Conservation (phyloP, 140 eudicot species). For the Flaveria floridana region DNA sequence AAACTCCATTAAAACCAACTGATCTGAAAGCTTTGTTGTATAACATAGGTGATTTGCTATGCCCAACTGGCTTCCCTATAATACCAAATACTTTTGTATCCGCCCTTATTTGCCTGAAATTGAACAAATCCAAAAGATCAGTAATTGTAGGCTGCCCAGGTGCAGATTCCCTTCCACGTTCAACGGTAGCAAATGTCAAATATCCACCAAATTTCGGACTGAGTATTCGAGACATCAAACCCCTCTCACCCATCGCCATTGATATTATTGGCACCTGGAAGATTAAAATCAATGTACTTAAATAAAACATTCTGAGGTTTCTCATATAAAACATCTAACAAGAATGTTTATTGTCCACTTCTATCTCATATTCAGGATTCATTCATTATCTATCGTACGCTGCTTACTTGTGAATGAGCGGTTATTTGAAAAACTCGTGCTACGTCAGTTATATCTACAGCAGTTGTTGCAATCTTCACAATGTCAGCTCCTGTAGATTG, state of each 20-base stretch:
- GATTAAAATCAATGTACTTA: slow-evolving; percentile 9
- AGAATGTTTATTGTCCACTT: not conserved
- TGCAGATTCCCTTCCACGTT: slow-evolving; percentile 72
- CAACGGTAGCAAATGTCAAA: slow-evolving; percentile 83
- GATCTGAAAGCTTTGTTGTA: slow-evolving; percentile 74
- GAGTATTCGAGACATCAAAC: slow-evolving; percentile 74
- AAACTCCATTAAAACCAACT: slow-evolving; percentile 83
- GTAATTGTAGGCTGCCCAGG: slow-evolving; percentile 92
- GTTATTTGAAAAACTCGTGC: slow-evolving; percentile 84
- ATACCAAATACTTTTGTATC: slow-evolving; percentile 85
- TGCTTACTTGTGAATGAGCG: slow-evolving; percentile 86
- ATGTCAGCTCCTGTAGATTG: slow-evolving; percentile 95
- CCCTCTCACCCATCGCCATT: slow-evolving; percentile 93
- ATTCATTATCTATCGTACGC: not conserved
- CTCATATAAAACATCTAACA: not conserved
- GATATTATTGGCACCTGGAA: slow-evolving; percentile 88
- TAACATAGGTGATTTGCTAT: slow-evolving; percentile 82
- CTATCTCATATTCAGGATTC: not conserved
- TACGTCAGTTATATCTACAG: slow-evolving; percentile 78
- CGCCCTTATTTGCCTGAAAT: slow-evolving; percentile 68
- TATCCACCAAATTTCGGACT: slow-evolving; percentile 90
- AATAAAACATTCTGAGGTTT: not conserved
- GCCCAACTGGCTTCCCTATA: slow-evolving; percentile 94
- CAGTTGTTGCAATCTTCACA: slow-evolving; percentile 90
- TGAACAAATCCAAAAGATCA: slow-evolving; percentile 70